Conservation (phyloP, 78 protist species). For the Dictyostelium citrinum region DNA sequence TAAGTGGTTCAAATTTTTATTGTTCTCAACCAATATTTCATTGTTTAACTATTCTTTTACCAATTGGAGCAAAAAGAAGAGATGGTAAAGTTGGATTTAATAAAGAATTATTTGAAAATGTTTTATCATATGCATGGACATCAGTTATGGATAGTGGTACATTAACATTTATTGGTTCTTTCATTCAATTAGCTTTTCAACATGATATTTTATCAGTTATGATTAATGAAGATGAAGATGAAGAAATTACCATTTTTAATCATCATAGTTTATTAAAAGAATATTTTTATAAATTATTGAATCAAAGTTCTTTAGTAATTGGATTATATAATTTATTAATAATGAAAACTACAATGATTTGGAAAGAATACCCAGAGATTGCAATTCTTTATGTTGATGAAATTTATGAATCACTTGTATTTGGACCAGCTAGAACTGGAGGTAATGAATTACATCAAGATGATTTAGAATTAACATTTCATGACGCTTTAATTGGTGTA, state of each 20-base stretch:
- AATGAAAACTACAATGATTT: conserved; percentile 2
- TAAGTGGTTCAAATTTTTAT: conserved; percentile 37
- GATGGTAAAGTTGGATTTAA: background rate
- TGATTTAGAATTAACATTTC: background rate
- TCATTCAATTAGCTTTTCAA: conserved; percentile 39
- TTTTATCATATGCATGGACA: conserved; percentile 25
- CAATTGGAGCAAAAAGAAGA: background rate
- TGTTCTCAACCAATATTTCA: conserved; percentile 34
- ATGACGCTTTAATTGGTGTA: conserved; percentile 46
- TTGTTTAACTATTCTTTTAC: conserved; percentile 26
- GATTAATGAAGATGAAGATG: background rate
- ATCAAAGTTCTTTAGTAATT: background rate
- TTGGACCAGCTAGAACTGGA: conserved; percentile 37
- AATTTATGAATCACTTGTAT: conserved; percentile 13
- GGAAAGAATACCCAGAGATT: conserved; percentile 44
- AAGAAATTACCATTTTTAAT: background rate
- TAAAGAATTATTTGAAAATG: background rate
- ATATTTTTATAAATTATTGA: background rate
- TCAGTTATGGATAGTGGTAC: conserved; percentile 19
- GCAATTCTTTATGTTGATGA: conserved; percentile 29
- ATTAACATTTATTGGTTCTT: conserved; percentile 13
- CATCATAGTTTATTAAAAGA: conserved; percentile 16
- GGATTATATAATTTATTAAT: conserved; percentile 39
- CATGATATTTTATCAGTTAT: background rate
- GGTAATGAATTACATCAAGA: background rate